phyloP scores from a whole-genome alignment of 805 yeast species.

The Lachancea waltii region DNA sequence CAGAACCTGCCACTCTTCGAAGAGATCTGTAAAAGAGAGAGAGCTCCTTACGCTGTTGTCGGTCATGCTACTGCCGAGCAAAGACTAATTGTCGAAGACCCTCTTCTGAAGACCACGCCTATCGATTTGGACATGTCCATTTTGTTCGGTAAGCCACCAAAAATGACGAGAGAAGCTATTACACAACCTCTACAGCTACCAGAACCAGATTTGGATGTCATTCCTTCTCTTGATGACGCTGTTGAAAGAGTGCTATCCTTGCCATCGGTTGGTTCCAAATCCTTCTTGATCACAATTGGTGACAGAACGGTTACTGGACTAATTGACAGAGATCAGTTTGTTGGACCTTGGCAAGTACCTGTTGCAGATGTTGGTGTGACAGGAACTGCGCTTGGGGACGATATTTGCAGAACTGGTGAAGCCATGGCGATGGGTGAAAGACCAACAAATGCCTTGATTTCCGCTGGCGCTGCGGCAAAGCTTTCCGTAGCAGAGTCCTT shows the following conservation, averaged over 20 bases:
- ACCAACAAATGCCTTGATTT: slow-evolving; percentile 82
- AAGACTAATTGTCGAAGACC: slow-evolving; percentile 74
- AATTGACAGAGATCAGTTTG: slow-evolving; percentile 96
- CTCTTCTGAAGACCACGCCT: slow-evolving; percentile 71
- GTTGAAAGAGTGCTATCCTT: slow-evolving; percentile 74
- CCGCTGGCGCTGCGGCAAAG: slow-evolving; percentile 87
- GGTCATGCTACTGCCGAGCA: slow-evolving; percentile 89
- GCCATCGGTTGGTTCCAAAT: slow-evolving; percentile 93
- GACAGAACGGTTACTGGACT: slow-evolving; percentile 97
- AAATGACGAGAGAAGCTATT: slow-evolving; percentile 71
- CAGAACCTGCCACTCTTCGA: slow-evolving; percentile 66
- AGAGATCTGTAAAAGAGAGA: slow-evolving; percentile 84
- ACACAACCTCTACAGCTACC: slow-evolving; percentile 52
- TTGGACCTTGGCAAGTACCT: slow-evolving; percentile 99
- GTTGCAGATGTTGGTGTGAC: slow-evolving; percentile 98
- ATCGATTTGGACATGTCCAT: slow-evolving; percentile 94
- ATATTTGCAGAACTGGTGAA: slow-evolving; percentile 76
- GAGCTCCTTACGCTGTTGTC: slow-evolving; percentile 93
- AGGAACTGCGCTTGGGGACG: slow-evolving; percentile 77
- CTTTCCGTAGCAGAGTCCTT: slow-evolving; percentile 94
- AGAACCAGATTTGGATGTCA: slow-evolving; percentile 31
- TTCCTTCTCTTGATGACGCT: slow-evolving; percentile 52
- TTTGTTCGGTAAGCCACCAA: slow-evolving; percentile 95
- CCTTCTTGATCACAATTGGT: slow-evolving; percentile 94
- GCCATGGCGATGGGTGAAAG: slow-evolving; percentile 97